Evolutionary conservation across 495 filamentous ascomycete species (phyloP), one percentile per base, ranked within the genome.

Genomic region (Talaromyces adpressus): DNA sequence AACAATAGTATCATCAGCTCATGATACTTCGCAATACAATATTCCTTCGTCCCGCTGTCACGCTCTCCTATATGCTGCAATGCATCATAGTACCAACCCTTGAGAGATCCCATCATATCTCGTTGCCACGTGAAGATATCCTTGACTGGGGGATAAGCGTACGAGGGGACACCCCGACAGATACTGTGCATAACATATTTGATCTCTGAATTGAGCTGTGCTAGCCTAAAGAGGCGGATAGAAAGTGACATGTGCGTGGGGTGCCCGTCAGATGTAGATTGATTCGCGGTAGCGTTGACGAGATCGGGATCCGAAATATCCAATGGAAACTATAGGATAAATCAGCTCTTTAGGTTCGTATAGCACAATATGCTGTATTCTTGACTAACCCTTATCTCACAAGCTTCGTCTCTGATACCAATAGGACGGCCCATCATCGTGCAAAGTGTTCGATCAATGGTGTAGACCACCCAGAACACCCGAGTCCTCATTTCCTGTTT

Each of bases 371-470:
- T n/a, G n/a, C n/a, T n/a, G n/a, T n/a, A n/a, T n/a, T n/a, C n/a
- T n/a, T n/a, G n/a, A 61, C 74, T 78, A 45, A 80, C 77, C 32
- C 79, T 63, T 41, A 81, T 69, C 23, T 81, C 79, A 61, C 79
- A 81, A 18, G 74, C 78, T 62, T 82, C 79, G 64, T 82, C 79
- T 34, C 77, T 68, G 22, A 82, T 65, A n/a, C 78, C 78, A 45
- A 82, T 78, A 11, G 79, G 78, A 20, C 79, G 67, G 0, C 79
- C 79, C 77, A 82, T 79, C 73, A 80, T 78, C 0, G 77, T 80
- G 18, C 76, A 74, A 54, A 82, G 63, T 1, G 75, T 77, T 16
- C 79, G 73, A 61, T 82, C 78, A 18, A 82, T 70, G 8, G 65
- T 78, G 52, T 81, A 82, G 0, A 74, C 74, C 0, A 78, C 77